Conservation (phyloP, 441 rosid species). For the Pelargonium cotyledonis region DNA sequence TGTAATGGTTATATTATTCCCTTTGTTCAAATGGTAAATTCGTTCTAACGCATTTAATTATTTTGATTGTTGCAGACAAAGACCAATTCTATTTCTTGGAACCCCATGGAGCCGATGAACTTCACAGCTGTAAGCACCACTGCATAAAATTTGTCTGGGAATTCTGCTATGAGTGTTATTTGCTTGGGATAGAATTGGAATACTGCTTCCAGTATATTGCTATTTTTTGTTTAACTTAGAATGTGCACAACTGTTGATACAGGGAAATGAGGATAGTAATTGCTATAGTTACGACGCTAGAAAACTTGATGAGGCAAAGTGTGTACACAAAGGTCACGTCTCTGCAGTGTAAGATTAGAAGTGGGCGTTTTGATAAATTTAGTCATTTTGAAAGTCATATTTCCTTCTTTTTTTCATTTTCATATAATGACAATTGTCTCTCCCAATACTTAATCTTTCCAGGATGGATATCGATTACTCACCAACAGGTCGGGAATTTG, state of each 20-base stretch:
- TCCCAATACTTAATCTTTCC: slow-evolving; percentile 16
- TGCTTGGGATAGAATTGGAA: too few species aligned
- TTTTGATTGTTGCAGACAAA: slow-evolving; percentile 52
- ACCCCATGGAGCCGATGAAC: slow-evolving; percentile 99
- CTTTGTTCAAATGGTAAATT: not conserved
- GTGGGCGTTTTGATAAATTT: not conserved
- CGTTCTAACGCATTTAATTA: not conserved
- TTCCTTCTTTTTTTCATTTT: not conserved
- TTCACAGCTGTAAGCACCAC: slow-evolving; percentile 73
- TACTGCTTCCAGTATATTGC: not conserved
- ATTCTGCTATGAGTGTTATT: too few species aligned
- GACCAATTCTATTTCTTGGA: slow-evolving; percentile 89
- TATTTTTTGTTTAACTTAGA: not conserved
- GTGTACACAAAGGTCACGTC: slow-evolving; percentile 95
- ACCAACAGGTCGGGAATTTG: slow-evolving; percentile 97
- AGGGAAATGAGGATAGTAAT: slow-evolving; percentile 96
- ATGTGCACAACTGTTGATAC: slow-evolving; percentile 17
- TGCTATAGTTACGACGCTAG: slow-evolving; percentile 90
- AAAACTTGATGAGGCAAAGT: slow-evolving; percentile 78
- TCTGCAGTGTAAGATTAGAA: slow-evolving; percentile 80
- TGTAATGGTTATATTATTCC: too few species aligned
- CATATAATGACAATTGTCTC: slow-evolving; percentile 3
- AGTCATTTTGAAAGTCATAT: slow-evolving; percentile 1
- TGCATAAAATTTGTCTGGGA: not conserved
- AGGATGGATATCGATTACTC: slow-evolving; percentile 98